A percentile compares a stretch with the other conserved stretches of the same genome.
Evolutionary conservation across 495 filamentous ascomycete genomes (phyloP).

Genomic region (Aspergillus olivimuriae): DNA sequence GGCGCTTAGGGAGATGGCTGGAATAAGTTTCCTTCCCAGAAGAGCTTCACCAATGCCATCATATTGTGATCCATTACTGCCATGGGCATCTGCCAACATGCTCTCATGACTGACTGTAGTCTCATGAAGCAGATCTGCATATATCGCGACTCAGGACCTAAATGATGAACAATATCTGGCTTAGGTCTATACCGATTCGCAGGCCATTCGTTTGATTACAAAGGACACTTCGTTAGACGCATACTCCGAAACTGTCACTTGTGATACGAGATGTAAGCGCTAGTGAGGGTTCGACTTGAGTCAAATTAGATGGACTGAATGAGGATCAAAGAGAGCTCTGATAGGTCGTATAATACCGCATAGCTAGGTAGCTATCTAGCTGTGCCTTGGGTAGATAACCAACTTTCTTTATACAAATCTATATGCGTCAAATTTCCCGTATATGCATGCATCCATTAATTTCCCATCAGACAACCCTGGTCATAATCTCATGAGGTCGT

Average conservation of each 20-base stretch:
- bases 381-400: not conserved
- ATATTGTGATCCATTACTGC: no score
- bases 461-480: conserved; percentile 4
- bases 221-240: conserved; percentile 14
- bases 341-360: conserved; percentile 17
- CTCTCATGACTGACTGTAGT: no score
- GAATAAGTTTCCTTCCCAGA: no score
- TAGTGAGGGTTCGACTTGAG: conserved; percentile 5
- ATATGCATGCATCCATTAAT: conserved; percentile 9
- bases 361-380: not conserved
- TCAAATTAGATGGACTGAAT: conserved; percentile 14
- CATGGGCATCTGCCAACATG: no score
- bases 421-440: conserved; percentile 3
- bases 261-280: conserved; percentile 27
- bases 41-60: no score
- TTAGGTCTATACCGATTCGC: conserved; percentile 14
- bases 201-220: conserved; percentile 2
- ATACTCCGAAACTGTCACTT: conserved; percentile 21
- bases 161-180: conserved; percentile 30
- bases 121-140: no score
- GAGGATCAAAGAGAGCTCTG: conserved; percentile 48
- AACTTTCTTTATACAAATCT: conserved; percentile 4
- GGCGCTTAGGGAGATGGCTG: no score
- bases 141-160: no score
- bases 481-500: conserved; percentile 15